These are phyloP conservation scores for Botrytis medusae DNA, from an alignment of 2,329 filamentous ascomycete genomes.

Conservation along the genomic window DNA sequence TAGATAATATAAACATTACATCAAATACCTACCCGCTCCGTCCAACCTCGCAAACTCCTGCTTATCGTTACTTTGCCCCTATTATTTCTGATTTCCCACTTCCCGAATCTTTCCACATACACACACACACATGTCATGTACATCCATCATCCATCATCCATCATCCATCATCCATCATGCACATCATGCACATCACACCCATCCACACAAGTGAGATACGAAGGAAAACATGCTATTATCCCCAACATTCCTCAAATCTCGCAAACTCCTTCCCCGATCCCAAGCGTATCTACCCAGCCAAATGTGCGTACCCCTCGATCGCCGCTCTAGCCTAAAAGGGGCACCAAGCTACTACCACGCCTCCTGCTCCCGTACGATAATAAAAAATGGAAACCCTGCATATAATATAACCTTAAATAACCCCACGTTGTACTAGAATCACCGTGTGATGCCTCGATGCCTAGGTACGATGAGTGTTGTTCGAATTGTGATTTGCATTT, in stretches of 20 bases:
- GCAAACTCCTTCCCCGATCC: conserved; percentile 18
- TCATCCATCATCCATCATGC: background rate
- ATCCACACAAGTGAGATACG: too few relatives aligned
- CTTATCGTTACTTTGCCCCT: background rate
- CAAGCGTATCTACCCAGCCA: conserved; percentile 1
- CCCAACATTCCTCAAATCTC: background rate
- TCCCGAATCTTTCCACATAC: background rate
- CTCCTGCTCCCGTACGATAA: too few relatives aligned
- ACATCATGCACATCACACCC: too few relatives aligned
- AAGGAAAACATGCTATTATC: too few relatives aligned
- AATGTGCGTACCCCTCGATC: conserved; percentile 3
- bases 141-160: too few relatives aligned
- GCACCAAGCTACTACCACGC: too few relatives aligned
- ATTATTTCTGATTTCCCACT: background rate
- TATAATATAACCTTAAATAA: background rate
- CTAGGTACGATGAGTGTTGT: background rate
- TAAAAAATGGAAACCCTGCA: background rate
- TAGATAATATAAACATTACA: too few relatives aligned
- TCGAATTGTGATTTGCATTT: too few relatives aligned
- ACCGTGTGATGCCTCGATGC: too few relatives aligned
- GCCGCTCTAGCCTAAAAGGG: background rate
- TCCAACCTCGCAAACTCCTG: conserved; percentile 4
- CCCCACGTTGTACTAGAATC: background rate
- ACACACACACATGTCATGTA: background rate
- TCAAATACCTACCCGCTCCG: background rate